Base-by-base conservation (phyloP, 495 filamentous ascomycete species). In the Astrocystis sublimbata region DNA sequence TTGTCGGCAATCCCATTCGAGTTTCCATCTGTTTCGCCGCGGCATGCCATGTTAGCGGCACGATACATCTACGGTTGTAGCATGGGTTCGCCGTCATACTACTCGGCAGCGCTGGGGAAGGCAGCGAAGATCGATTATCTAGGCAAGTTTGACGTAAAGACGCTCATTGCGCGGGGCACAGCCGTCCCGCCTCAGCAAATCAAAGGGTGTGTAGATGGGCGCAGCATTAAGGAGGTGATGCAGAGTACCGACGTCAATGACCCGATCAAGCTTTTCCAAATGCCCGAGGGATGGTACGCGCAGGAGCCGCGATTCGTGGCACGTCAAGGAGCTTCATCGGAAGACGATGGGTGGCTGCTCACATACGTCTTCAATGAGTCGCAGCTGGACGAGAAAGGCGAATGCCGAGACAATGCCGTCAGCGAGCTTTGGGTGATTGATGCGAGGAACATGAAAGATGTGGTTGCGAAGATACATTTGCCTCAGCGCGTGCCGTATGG, bases 351-450 rank as follows among this genome's bases (percentile, higher is more conserved):
- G 8, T 88, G 75, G 75, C 74, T 88, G 9, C 75, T 88, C 13
- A 83, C 78, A 51, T 88, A 85, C 67, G 83, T 83, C 5, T 88
- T 87, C 67, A 83, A 76, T 51, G 73, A 76, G 45, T 71, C 68
- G 5, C 85, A 88, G 67, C 72, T 88, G 2, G 70, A 79, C 51
- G 67, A 65, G 8, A 43, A 75, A 19, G 83, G 82, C 0, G 68
- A 79, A 33, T 79, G 75, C 53, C 45, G 46, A 4, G 64, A 69
- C 0, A 65, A 65, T 7, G 79, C 86, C 0, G 75, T 63, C 35
- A 82, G 79, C 21, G 86, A 89, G 73, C 72, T 89, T n/a, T 89
- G 87, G 86, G 74, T 89, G 31, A 78, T 89, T 52, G 79, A 88
- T 66, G 86, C 86, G 15, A 76, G 63, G 52, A 74, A 73, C 9